Base-by-base conservation (phyloP, 495 filamentous ascomycete genomes). In the Daldinia decipiens region DNA sequence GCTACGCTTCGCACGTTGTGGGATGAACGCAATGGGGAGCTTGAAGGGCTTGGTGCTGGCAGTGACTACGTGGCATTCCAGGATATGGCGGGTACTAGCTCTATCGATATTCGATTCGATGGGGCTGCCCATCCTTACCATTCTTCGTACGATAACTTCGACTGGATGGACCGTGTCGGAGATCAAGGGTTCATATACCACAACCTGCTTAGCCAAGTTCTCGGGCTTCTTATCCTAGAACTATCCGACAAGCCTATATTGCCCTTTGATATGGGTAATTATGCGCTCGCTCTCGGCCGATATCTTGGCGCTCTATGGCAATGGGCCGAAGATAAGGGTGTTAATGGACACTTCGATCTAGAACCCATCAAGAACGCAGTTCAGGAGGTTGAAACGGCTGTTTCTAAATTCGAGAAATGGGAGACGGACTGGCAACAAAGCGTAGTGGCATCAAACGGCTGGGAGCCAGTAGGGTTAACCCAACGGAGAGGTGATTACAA, bases 51-150 rank as follows among this genome's bases (percentile, higher is more conserved):
- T 1, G 93, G 92, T 53, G 88, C 89, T 11, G 92, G 88, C n/a
- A 92, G 93, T 73, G 95, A 98, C 76, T 95, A 93, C 73, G 91
- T 95, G 31, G 88, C 94, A 36, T 99, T 97, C 79, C 95, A 97
- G 77, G 88, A 95, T 71, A 91, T 98, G 26, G 94, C 93, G n/a
- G 95, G 95, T 45, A 93, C 90, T 4, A 94, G 92, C 5, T 94
- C 92, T 17, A 83, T 98, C 58, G 95, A 98, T 77, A 87, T 99
- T 70, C 86, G 88, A 39, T 99, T 99, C 71, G 78, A 82, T 0
- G 93, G 91, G 17, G 80, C 85, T 17, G 75, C 84, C n/a, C 94
- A 84, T 76, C 93, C 95, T 2, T 89, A 90, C 60, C 89, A 93
- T 78, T 93, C 91, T 67, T 95, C 91, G 79, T 93, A 95, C 77